Evolutionary conservation across 768 basidiomycete genomes (phyloP).

Genomic region (Termitomyces sp.): DNA sequence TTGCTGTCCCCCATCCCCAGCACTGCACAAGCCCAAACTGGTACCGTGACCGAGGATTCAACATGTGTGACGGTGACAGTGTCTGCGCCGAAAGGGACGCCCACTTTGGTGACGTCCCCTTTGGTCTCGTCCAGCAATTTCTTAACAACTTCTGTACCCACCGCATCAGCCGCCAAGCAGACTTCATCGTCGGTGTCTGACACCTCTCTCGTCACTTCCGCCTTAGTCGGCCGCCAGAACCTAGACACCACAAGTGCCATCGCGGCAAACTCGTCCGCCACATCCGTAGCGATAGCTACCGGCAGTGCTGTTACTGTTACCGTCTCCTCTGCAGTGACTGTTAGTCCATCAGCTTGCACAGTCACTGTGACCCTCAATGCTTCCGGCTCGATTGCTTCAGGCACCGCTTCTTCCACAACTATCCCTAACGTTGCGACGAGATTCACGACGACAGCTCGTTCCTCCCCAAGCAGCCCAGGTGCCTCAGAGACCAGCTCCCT

Average conservation of each 20-base stretch:
- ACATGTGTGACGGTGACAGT: not conserved
- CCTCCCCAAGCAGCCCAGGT: not conserved
- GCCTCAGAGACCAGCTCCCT: not conserved
- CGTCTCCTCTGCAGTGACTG: not conserved
- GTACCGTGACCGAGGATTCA: not conserved
- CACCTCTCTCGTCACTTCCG: not conserved
- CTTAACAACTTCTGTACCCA: not conserved
- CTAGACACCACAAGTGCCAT: not conserved
- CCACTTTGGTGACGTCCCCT: no score
- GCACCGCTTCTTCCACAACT: not conserved
- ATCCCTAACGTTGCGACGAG: not conserved
- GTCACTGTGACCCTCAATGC: not conserved
- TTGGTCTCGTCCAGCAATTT: not conserved
- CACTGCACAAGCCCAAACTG: not conserved
- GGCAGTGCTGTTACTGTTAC: not conserved
- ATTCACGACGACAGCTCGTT: not conserved
- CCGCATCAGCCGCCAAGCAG: not conserved
- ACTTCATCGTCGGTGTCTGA: not conserved
- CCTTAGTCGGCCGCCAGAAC: not conserved
- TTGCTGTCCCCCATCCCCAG: not conserved
- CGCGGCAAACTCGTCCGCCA: not conserved
- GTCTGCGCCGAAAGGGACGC: not conserved
- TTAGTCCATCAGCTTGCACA: not conserved
- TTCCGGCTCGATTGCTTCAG: not conserved
- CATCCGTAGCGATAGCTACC: not conserved